These are phyloP conservation scores for Candida tibetensis DNA, from an alignment of 805 yeast genomes.

Conservation along the genomic window DNA sequence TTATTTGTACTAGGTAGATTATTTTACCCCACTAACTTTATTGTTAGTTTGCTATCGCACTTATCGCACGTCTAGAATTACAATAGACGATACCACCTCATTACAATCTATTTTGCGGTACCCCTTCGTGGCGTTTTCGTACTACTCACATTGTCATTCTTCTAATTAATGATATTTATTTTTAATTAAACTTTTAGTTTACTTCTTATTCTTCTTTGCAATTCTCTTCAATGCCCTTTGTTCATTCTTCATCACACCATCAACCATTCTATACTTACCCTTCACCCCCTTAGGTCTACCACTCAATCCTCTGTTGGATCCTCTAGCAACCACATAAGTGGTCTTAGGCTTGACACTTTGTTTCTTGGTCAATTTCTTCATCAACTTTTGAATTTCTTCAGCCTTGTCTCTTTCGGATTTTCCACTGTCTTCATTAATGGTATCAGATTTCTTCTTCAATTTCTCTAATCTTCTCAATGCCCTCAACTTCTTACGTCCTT, in stretches of 20 bases:
- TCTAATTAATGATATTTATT: too few species aligned
- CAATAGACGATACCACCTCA: too few species aligned
- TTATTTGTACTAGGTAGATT: too few species aligned
- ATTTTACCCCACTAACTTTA: too few species aligned
- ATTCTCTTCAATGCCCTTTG: conserved; percentile 89
- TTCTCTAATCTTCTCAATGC: conserved; percentile 84
- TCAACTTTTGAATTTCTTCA: conserved; percentile 82
- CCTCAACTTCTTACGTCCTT: conserved; percentile 93
- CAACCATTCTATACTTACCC: conserved; percentile 99
- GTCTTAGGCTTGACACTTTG: conserved; percentile 76
- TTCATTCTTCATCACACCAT: conserved; percentile 96
- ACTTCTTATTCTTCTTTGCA: conserved; percentile 78
- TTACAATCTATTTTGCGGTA: too few species aligned
- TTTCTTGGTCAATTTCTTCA: conserved; percentile 74
- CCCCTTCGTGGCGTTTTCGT: too few species aligned
- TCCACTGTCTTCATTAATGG: conserved; percentile 81
- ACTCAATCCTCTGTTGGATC: conserved; percentile 76
- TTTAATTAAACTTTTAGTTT: conserved; percentile 4
- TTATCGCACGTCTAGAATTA: too few species aligned
- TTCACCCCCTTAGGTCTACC: conserved; percentile 97
- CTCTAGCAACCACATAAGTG: conserved; percentile 84
- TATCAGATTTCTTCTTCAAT: conserved; percentile 87
- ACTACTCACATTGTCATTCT: too few species aligned
- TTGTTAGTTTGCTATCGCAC: too few species aligned
- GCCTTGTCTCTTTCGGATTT: conserved; percentile 94